Evolutionary conservation across 2,329 filamentous ascomycete species (phyloP).

Genomic region (Claviceps pazoutovae): DNA sequence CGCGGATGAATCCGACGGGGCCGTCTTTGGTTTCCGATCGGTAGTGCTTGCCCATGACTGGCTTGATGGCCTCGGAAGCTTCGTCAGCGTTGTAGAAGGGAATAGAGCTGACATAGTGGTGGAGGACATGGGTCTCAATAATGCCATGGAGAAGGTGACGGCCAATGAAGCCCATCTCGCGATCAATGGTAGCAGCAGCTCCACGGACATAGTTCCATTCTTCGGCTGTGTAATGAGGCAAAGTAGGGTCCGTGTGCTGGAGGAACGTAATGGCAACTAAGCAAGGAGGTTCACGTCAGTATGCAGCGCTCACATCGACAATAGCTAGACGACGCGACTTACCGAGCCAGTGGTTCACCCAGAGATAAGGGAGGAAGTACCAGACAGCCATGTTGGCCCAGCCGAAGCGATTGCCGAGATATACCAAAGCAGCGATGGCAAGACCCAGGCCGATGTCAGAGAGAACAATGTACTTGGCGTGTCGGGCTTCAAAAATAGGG

Average conservation of each 20-base stretch:
- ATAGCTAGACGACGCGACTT: constrained; percentile 27
- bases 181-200: constrained; percentile 89
- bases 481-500: constrained; percentile 82
- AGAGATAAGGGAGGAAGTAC: constrained; percentile 91
- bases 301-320: background rate
- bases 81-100: constrained; percentile 96
- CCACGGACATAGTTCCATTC: constrained; percentile 90
- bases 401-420: constrained; percentile 64
- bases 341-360: constrained; percentile 99
- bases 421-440: constrained; percentile 45
- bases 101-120: constrained; percentile 93
- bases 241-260: constrained; percentile 88
- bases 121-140: constrained; percentile 92
- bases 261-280: constrained; percentile 91
- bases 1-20: constrained; percentile 66
- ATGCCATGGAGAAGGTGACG: constrained; percentile 87
- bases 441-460: constrained; percentile 72
- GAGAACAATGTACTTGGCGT: constrained; percentile 73
- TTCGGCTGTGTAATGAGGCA: constrained; percentile 79
- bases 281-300: background rate
- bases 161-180: constrained; percentile 92
- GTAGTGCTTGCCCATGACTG: constrained; percentile 92
- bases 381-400: constrained; percentile 80
- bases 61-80: constrained; percentile 85
- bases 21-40: constrained; percentile 68